A percentile compares a stretch with the other conserved stretches of the same genome.
Conservation (phyloP, 2,329 filamentous ascomycete genomes). For the Pyrenophora teres region DNA sequence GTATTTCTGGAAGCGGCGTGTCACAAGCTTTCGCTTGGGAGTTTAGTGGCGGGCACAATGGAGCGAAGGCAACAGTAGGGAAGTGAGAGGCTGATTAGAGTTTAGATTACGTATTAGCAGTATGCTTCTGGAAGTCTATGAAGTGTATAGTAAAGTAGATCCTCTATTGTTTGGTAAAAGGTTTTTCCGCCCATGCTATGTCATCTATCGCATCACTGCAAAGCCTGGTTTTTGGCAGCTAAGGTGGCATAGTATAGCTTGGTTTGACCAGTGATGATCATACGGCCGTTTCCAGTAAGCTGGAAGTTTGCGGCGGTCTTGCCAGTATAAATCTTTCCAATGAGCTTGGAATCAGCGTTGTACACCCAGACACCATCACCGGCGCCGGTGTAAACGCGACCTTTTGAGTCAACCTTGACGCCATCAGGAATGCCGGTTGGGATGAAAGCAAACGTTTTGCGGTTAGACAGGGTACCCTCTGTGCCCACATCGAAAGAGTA, state of each 20-base stretch:
- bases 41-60: too few species aligned
- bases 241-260: slow-evolving; percentile 32
- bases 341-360: slow-evolving; percentile 51
- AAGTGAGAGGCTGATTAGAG: too few species aligned
- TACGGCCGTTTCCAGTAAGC: slow-evolving; percentile 31
- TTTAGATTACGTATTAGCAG: too few species aligned
- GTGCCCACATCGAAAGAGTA: slow-evolving; percentile 29
- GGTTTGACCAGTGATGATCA: slow-evolving; percentile 31
- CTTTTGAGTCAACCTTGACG: slow-evolving; percentile 43
- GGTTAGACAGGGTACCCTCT: slow-evolving; percentile 27
- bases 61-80: too few species aligned
- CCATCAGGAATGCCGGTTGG: slow-evolving; percentile 27
- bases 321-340: slow-evolving; percentile 46
- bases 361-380: slow-evolving; percentile 59
- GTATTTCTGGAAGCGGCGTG: too few species aligned
- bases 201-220: too few species aligned
- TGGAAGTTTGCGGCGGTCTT: slow-evolving; percentile 30
- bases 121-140: too few species aligned
- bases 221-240: slow-evolving; percentile 7
- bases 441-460: slow-evolving; percentile 30
- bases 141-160: too few species aligned
- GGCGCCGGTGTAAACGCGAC: slow-evolving; percentile 60
- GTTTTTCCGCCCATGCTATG: too few species aligned
- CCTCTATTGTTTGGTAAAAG: too few species aligned
- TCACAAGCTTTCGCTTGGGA: too few species aligned